phyloP scores from a whole-genome alignment of 2,329 filamentous ascomycete species.

The Fusarium pseudonygamai region DNA sequence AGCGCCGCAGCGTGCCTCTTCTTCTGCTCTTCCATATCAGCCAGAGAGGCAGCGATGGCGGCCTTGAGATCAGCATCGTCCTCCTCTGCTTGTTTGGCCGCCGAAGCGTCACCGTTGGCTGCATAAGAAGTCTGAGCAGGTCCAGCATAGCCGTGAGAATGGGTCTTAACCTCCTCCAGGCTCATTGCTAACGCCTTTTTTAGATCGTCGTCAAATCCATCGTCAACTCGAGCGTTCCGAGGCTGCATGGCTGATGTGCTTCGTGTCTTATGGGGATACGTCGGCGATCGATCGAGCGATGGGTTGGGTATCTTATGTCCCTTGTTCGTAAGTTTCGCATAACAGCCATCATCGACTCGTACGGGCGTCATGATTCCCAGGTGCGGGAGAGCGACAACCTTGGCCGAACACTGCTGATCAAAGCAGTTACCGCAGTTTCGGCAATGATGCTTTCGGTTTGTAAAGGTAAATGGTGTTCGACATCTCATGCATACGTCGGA shows the following conservation, averaged over 20 bases:
- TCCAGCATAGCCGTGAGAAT: constrained; percentile 77
- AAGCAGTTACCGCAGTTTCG: constrained; percentile 98
- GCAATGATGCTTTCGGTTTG: constrained; percentile 98
- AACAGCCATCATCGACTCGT: constrained; percentile 95
- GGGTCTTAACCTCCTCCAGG: constrained; percentile 86
- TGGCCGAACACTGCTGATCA: constrained; percentile 92
- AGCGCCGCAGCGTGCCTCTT: constrained; percentile 85
- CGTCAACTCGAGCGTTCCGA: constrained; percentile 85
- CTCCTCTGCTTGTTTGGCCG: constrained; percentile 71
- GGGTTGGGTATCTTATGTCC: constrained; percentile 50
- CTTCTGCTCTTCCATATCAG: constrained; percentile 99
- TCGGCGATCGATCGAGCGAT: constrained; percentile 61
- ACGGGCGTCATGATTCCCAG: constrained; percentile 92
- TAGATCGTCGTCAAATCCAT: constrained; percentile 93
- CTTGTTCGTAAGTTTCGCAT: constrained; percentile 86
- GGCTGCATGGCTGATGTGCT: constrained; percentile 82
- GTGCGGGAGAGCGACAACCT: constrained; percentile 87
- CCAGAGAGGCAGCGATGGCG: constrained; percentile 92
- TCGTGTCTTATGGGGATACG: constrained; percentile 70
- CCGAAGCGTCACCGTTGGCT: constrained; percentile 48
- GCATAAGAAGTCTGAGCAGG: constrained; percentile 55
- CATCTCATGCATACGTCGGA: constrained; percentile 99
- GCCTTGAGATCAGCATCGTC: constrained; percentile 94
- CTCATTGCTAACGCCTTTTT: constrained; percentile 97
- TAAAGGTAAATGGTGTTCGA: constrained; percentile 94